Evolutionary conservation across 352 stramenopile genomes (phyloP), one percentile per base, ranked within the genome.

Genomic region (Phytophthora citrophthora): DNA sequence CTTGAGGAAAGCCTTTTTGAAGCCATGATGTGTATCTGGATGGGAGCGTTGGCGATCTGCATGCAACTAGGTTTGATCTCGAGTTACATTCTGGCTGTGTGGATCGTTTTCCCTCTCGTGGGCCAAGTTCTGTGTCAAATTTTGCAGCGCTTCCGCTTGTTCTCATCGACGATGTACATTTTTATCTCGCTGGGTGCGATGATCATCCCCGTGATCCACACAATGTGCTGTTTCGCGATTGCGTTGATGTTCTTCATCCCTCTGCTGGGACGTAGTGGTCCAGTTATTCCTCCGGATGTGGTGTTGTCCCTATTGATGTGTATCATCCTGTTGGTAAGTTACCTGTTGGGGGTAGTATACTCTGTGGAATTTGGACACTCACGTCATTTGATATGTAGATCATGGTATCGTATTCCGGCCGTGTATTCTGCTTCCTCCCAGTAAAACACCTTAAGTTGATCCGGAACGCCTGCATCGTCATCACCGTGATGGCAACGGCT

Each of bases 171-270:
- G 5, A 50, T 68, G 18, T 91, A 89, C 66, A 60, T 91, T 26
- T 64, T 60, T 34, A 62, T 89, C 29, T 84, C 78, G 31, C 64
- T 93, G 8, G 54, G 56, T 11, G 71, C 81, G 2, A 68, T 86
- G 15, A 72, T 77, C 11, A 64, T 91, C 23, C 83, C 85, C 7
- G 76, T 91, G 44, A 55, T 91, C 20, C 81, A 91, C 68, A 88
- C 67, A 3, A 76, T 80, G 49, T 80, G 75, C 52, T 77, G 73
- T 18, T 77, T 88, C 39, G 68, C 77, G 26, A 72, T 91, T 15
- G 79, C 76, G 27, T 70, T 91, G 54, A 80, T 82, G 64, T 91
- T 94, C 56, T 91, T 91, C 56, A 79, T 94, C 26, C 85, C 85
- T 24, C 70, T 94, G 24, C 75, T 94, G 38, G 85, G 85, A 1